phyloP scores from a whole-genome alignment of 2,329 filamentous ascomycete species.

The Aspergillus puulaauensis region DNA sequence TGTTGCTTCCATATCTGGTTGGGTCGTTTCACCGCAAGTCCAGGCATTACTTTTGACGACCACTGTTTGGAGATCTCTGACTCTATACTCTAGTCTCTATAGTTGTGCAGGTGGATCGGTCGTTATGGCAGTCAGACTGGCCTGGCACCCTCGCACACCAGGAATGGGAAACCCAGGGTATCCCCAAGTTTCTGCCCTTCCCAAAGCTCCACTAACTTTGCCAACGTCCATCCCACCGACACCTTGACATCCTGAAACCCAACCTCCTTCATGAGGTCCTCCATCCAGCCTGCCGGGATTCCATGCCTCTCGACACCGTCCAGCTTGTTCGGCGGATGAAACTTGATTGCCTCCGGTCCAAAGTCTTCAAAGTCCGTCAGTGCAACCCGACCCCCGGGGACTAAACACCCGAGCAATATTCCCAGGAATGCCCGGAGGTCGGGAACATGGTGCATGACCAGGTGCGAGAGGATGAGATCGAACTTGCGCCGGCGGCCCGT shows the following conservation, averaged over 20 bases:
- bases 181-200: slow-evolving; percentile 37
- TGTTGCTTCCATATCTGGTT: not conserved
- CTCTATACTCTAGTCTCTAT: too few relatives aligned
- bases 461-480: slow-evolving; percentile 54
- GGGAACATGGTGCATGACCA: slow-evolving; percentile 58
- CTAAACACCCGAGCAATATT: slow-evolving; percentile 50
- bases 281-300: slow-evolving; percentile 44
- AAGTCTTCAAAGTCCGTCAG: slow-evolving; percentile 61
- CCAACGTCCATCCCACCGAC: slow-evolving; percentile 49
- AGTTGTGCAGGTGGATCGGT: too few relatives aligned
- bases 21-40: not conserved
- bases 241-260: slow-evolving; percentile 53
- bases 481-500: slow-evolving; percentile 40
- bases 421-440: slow-evolving; percentile 44
- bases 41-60: not conserved
- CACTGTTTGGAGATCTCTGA: too few relatives aligned
- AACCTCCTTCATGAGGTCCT: slow-evolving; percentile 44
- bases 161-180: slow-evolving; percentile 44
- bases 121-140: not conserved
- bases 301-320: slow-evolving; percentile 57
- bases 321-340: slow-evolving; percentile 55
- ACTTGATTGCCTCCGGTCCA: slow-evolving; percentile 51
- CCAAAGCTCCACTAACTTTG: slow-evolving; percentile 52
- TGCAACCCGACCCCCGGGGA: slow-evolving; percentile 49
- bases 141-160: slow-evolving; percentile 38